phyloP scores from a whole-genome alignment of 371 early-diverging fungal species.

The Entomophthora muscae region DNA sequence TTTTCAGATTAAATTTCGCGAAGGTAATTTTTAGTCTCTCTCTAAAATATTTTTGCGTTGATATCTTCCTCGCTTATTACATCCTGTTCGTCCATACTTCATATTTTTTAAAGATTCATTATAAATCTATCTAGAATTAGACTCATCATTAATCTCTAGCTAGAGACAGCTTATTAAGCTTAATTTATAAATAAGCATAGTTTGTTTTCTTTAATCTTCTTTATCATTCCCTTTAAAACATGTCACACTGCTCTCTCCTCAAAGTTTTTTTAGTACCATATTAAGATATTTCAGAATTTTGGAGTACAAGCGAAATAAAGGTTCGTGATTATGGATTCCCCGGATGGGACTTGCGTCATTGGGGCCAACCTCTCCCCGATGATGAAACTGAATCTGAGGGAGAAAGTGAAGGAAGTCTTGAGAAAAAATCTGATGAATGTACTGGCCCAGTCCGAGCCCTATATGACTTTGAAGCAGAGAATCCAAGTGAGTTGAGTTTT shows the following conservation, averaged over 20 bases:
- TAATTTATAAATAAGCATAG: background rate
- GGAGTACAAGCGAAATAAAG: constrained; percentile 10
- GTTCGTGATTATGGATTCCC: constrained; percentile 56
- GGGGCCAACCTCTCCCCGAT: constrained; percentile 16
- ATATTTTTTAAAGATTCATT: background rate
- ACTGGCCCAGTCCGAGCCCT: constrained; percentile 28
- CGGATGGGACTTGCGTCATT: constrained; percentile 30
- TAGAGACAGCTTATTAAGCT: too few relatives aligned
- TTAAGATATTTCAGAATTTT: constrained; percentile 5
- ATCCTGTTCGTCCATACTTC: background rate
- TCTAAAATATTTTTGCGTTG: background rate
- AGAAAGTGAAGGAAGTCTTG: constrained; percentile 15
- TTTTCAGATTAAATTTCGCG: background rate
- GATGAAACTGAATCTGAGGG: background rate
- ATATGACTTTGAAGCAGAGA: constrained; percentile 58
- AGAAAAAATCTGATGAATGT: constrained; percentile 11
- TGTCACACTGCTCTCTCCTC: background rate
- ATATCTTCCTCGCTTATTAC: background rate
- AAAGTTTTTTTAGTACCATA: background rate
- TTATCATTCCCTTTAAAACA: background rate
- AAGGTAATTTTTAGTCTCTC: background rate
- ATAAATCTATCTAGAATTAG: too few relatives aligned
- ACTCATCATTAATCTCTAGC: too few relatives aligned
- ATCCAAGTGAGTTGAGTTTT: constrained; percentile 40
- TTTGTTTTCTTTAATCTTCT: background rate